phyloP scores from a whole-genome alignment of 2,329 filamentous ascomycete genomes.

The Blastomyces percursus region DNA sequence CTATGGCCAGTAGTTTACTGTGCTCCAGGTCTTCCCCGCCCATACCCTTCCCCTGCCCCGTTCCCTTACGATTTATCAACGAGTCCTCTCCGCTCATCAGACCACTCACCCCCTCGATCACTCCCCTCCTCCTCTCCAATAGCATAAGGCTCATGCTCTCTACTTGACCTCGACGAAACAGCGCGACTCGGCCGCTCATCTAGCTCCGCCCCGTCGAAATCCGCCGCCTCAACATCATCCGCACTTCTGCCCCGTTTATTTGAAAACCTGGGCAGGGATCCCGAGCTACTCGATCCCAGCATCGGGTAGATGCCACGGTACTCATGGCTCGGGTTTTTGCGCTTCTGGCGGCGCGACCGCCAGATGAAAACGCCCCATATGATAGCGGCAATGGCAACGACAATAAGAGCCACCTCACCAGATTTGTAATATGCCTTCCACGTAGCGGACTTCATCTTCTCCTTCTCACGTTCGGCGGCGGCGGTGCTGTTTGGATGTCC shows the following conservation, averaged over 20 bases:
- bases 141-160: conserved; percentile 34
- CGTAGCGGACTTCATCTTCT: conserved; percentile 70
- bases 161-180: conserved; percentile 15
- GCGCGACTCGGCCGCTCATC: conserved; percentile 37
- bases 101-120: conserved; percentile 20
- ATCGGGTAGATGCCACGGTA: conserved; percentile 36
- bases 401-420: conserved; percentile 71
- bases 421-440: conserved; percentile 84
- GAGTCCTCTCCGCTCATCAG: not conserved
- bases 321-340: conserved; percentile 36
- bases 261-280: conserved; percentile 38
- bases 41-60: not conserved
- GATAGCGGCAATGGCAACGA: conserved; percentile 62
- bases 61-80: not conserved
- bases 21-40: not conserved
- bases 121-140: conserved; percentile 37
- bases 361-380: conserved; percentile 64
- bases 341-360: conserved; percentile 43
- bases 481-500: conserved; percentile 58
- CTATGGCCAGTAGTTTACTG: not conserved
- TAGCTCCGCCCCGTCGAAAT: conserved; percentile 52
- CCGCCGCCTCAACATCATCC: conserved; percentile 46
- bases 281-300: conserved; percentile 25
- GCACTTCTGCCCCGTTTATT: conserved; percentile 29
- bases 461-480: conserved; percentile 55